Percentiles rank a stretch among this genome's conserved stretches.
phyloP scores from a whole-genome alignment of 2,329 filamentous ascomycete genomes.

The Ophiosphaerella korrae region DNA sequence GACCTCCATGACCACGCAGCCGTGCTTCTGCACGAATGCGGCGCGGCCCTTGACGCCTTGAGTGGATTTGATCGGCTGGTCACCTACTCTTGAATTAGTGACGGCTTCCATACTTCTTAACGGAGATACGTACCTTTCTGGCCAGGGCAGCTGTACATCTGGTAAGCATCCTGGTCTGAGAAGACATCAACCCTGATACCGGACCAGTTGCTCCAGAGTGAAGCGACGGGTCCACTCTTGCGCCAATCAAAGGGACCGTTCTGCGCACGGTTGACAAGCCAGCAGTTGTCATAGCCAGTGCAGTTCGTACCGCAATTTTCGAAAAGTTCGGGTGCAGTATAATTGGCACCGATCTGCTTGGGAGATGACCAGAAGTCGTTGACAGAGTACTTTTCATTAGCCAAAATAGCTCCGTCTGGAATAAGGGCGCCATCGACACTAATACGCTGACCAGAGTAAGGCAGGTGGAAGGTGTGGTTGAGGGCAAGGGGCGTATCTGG shows the following conservation, averaged over 20 bases:
- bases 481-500: constrained; percentile 67
- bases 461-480: constrained; percentile 75
- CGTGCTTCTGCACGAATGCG: constrained; percentile 72
- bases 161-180: constrained; percentile 84
- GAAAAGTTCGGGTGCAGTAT: constrained; percentile 64
- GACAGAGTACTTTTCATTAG: constrained; percentile 69
- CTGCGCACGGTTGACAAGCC: constrained; percentile 66
- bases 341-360: constrained; percentile 77
- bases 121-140: constrained; percentile 64
- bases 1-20: constrained; percentile 88
- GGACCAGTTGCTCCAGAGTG: constrained; percentile 73
- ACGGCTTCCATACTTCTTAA: neutral
- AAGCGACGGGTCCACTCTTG: constrained; percentile 63
- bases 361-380: constrained; percentile 83
- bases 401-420: constrained; percentile 64
- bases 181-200: constrained; percentile 84
- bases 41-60: constrained; percentile 69
- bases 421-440: constrained; percentile 64
- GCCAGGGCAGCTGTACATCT: constrained; percentile 82
- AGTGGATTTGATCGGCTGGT: constrained; percentile 69
- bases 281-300: constrained; percentile 83
- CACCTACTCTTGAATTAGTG: constrained; percentile 38
- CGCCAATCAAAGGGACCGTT: constrained; percentile 68
- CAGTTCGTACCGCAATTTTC: constrained; percentile 83
- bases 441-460: constrained; percentile 72